Percentiles rank a stretch among this genome's conserved stretches.
Conservation (phyloP, 2,329 filamentous ascomycete species). For the Ophiobolus disseminans region DNA sequence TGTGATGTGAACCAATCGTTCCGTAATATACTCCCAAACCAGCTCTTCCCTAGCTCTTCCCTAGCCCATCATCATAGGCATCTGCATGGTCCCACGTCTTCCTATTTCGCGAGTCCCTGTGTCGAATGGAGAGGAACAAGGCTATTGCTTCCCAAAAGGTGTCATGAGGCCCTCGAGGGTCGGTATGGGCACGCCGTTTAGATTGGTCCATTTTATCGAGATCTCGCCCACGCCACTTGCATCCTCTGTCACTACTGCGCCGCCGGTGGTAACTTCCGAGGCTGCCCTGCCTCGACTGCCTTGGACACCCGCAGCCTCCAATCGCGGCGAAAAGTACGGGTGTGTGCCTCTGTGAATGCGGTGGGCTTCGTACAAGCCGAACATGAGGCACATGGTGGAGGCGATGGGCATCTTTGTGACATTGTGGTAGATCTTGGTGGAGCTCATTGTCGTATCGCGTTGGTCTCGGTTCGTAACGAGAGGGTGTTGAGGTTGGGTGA, state of each 20-base stretch:
- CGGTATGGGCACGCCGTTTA: conserved; percentile 42
- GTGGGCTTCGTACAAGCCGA: conserved; percentile 34
- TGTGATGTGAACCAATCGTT: conserved; percentile 4
- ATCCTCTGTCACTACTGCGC: conserved; percentile 5
- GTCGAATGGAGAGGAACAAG: not conserved
- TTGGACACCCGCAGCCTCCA: conserved; percentile 28
- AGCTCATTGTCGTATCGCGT: conserved; percentile 26
- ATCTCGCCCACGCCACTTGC: conserved; percentile 10
- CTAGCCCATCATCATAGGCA: too few species aligned
- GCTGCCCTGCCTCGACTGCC: conserved; percentile 13
- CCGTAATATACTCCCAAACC: not conserved
- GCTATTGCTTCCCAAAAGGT: conserved; percentile 22
- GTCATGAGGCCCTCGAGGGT: conserved; percentile 24
- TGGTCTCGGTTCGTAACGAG: too few species aligned
- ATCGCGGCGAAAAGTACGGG: conserved; percentile 30
- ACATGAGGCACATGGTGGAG: conserved; percentile 25
- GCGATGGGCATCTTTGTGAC: conserved; percentile 18
- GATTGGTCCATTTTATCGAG: conserved; percentile 31
- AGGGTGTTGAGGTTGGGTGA: conserved; percentile 7
- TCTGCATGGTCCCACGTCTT: too few species aligned
- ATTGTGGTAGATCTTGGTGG: conserved; percentile 19
- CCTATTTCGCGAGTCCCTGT: not conserved
- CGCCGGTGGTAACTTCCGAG: conserved; percentile 8
- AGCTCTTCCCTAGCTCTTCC: too few species aligned
- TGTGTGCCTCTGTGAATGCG: conserved; percentile 39